phyloP scores from a whole-genome alignment of 2,329 filamentous ascomycete genomes.

The Colletotrichum tropicicola region DNA sequence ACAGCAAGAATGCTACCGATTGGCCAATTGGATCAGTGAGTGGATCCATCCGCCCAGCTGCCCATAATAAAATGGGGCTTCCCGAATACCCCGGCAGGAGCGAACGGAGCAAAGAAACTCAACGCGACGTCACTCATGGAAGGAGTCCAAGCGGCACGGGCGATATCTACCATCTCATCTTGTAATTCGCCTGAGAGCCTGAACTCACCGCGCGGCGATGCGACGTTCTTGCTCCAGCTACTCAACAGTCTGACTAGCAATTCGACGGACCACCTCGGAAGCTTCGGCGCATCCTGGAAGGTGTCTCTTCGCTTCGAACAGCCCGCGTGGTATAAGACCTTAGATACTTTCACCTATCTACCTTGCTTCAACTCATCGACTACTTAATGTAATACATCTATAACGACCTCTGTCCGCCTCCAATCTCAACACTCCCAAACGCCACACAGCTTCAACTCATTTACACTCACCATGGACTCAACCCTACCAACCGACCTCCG shows the following conservation, averaged over 20 bases:
- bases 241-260: background rate
- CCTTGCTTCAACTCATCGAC: background rate
- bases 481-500: constrained; percentile 68
- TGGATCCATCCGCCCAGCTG: background rate
- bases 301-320: background rate
- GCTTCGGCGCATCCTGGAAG: background rate
- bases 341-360: background rate
- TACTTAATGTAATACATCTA: background rate
- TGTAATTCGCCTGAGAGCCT: background rate
- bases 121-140: constrained; percentile 10
- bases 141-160: background rate
- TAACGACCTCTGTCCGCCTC: background rate
- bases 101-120: background rate
- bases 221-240: background rate
- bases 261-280: constrained; percentile 5
- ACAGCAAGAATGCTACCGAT: background rate
- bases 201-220: background rate
- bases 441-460: background rate
- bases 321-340: background rate
- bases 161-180: constrained; percentile 6
- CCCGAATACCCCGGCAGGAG: constrained; percentile 1
- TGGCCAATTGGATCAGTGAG: background rate
- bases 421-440: background rate
- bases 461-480: constrained; percentile 36
- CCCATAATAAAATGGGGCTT: constrained; percentile 3